Percentiles rank a stretch among this genome's conserved stretches.
phyloP scores from a whole-genome alignment of 2,329 filamentous ascomycete genomes.

The Fusarium globosum region DNA sequence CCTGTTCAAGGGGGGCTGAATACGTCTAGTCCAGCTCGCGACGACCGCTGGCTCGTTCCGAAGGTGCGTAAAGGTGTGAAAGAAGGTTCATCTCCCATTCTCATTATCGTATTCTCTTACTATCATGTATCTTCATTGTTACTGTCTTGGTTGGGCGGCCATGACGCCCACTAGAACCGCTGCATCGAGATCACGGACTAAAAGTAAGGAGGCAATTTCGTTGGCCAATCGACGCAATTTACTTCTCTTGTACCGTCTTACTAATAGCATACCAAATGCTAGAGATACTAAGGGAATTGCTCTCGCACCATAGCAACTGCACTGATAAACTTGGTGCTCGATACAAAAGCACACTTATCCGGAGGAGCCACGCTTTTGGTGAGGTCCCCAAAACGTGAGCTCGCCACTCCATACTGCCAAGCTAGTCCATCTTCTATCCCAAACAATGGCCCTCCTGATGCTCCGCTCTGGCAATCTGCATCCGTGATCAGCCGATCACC shows the following conservation, averaged over 20 bases:
- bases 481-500: neutral
- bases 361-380: rapidly evolving
- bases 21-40: neutral
- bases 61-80: neutral
- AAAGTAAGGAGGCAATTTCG: neutral
- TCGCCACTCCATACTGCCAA: conserved; percentile 11
- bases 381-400: neutral
- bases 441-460: conserved; percentile 27
- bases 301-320: neutral
- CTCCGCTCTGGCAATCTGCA: neutral
- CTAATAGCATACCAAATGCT: neutral
- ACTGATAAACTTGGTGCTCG: neutral
- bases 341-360: neutral
- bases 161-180: too few species aligned
- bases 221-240: neutral
- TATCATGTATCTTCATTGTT: neutral
- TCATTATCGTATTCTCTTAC: neutral
- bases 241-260: neutral
- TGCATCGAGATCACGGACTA: too few species aligned
- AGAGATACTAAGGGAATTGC: neutral
- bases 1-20: neutral
- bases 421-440: neutral
- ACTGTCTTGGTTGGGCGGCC: rapidly evolving
- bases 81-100: neutral
- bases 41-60: neutral